These are phyloP conservation scores for Phytophthora vignae DNA, from an alignment of 352 stramenopile genomes.

Conservation along the genomic window DNA sequence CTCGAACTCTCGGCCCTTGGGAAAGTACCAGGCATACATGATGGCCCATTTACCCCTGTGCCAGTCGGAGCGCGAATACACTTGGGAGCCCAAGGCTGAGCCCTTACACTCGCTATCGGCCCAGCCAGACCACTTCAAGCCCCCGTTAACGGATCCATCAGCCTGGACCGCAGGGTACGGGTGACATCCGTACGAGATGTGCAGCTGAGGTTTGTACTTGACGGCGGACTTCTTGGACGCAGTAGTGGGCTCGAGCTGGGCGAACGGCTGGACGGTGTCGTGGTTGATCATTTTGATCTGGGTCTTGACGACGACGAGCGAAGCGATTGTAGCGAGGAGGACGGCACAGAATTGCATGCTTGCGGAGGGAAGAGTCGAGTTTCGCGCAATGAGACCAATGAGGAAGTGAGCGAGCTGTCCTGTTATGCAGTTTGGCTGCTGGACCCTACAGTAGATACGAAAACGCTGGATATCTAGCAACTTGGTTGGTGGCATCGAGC, in stretches of 20 bases:
- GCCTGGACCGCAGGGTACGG: slow-evolving; percentile 44
- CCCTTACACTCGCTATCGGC: slow-evolving; percentile 25
- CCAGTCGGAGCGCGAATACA: slow-evolving; percentile 32
- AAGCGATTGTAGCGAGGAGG: slow-evolving; percentile 17
- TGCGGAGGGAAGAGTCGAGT: neutral
- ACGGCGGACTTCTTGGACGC: slow-evolving; percentile 12
- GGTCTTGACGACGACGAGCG: neutral
- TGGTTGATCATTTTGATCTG: slow-evolving; percentile 32
- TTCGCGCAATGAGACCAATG: slow-evolving; percentile 7
- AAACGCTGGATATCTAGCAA: too few species aligned
- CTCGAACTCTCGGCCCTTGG: slow-evolving; percentile 40
- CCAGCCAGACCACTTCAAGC: slow-evolving; percentile 36
- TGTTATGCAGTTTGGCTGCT: too few species aligned
- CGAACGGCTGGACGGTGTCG: slow-evolving; percentile 21
- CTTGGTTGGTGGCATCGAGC: too few species aligned
- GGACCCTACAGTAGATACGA: too few species aligned
- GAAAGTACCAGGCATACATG: slow-evolving; percentile 47
- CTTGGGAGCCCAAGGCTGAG: slow-evolving; percentile 29
- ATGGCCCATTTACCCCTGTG: slow-evolving; percentile 36
- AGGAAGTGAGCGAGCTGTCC: slow-evolving; percentile 5
- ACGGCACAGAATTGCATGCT: slow-evolving; percentile 26
- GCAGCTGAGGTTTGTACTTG: slow-evolving; percentile 32
- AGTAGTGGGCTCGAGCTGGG: slow-evolving; percentile 6
- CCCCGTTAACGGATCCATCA: slow-evolving; percentile 31
- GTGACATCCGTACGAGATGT: slow-evolving; percentile 41